These are phyloP conservation scores for Setaria italica DNA, from an alignment of 202 grass and related monocot species.

Conservation along the genomic window DNA sequence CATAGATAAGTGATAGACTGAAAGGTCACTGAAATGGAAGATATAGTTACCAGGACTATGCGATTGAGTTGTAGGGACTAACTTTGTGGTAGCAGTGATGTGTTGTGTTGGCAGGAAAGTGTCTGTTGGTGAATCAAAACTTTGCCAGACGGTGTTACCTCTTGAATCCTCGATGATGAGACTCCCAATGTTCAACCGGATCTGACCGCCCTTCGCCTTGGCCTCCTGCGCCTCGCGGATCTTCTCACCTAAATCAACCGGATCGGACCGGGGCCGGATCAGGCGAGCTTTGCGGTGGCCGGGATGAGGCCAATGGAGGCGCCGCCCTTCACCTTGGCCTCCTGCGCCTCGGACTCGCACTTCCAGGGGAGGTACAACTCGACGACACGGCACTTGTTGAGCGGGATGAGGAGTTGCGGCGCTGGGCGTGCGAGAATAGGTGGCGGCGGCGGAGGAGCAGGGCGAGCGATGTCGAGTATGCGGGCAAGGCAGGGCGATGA, in stretches of 20 bases:
- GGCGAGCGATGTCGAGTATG: too few relatives aligned
- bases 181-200: background rate
- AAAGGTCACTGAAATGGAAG: slow-evolving; percentile 38
- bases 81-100: slow-evolving; percentile 7
- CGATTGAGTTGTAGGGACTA: slow-evolving; percentile 20
- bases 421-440: too few relatives aligned
- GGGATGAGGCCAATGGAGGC: slow-evolving; percentile 70
- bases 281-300: slow-evolving; percentile 69
- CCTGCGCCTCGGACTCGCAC: slow-evolving; percentile 82
- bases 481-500: too few relatives aligned
- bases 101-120: slow-evolving; percentile 18
- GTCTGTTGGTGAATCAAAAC: slow-evolving; percentile 29
- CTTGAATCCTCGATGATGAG: slow-evolving; percentile 2
- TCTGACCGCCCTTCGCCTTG: too few relatives aligned
- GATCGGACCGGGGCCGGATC: slow-evolving; percentile 50
- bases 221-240: too few relatives aligned
- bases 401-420: slow-evolving; percentile 93
- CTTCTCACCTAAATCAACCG: slow-evolving; percentile 45
- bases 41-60: slow-evolving; percentile 31
- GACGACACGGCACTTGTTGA: slow-evolving; percentile 88
- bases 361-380: slow-evolving; percentile 99
- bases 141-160: slow-evolving; percentile 25
- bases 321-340: slow-evolving; percentile 58
- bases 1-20: slow-evolving; percentile 10
- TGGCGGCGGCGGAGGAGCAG: too few relatives aligned